Base-by-base conservation (phyloP, 768 basidiomycete species). In the Ramaria rubella region DNA sequence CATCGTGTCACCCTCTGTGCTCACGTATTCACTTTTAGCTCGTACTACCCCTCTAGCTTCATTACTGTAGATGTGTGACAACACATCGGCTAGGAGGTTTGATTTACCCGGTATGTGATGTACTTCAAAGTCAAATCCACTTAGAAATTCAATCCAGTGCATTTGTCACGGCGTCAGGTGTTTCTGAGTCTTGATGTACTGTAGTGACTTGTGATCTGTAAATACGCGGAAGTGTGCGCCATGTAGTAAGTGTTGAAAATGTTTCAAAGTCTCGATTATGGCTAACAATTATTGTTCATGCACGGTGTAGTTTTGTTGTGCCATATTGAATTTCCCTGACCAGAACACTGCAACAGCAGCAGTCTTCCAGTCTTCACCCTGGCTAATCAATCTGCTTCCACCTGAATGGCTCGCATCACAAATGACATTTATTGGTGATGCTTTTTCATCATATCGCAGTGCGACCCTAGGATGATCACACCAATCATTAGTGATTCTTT, bases 291-390 rank as follows among this genome's bases (percentile, higher is more conserved):
- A 75, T 5, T 69, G 62, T 59, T 75, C 73, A 52, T 73, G 72
- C 0, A 73, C 70, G 21, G 71, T 68, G 46, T 77, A 75, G 38
- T 75, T 75, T 21, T 72, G 71, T 50, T 75, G 72, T 0, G 73
- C 68, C 0, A 67, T 29, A 17, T 65, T 71, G 3, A 75, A 57
- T 45, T 74, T 75, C 0, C 68, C 71, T 0, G 71, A 75, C 42
- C 65, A 73, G 46, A 73, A 75, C 1, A 68, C 68, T 65, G 61
- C 63, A 67, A 67, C n/a, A 65, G 62, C 1, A 48, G 19, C 0
- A n/a, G n/a, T n/a, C n/a, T n/a, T n/a, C n/a, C n/a, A n/a, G n/a
- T n/a, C n/a, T n/a, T n/a, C n/a, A n/a, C 69, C 68, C 55, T 70
- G 69, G 12, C 58, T 52, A 5, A 74, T 36, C 0, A 72, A 57